phyloP scores from a whole-genome alignment of 2,329 filamentous ascomycete genomes.

The Paradendryphiella salina region DNA sequence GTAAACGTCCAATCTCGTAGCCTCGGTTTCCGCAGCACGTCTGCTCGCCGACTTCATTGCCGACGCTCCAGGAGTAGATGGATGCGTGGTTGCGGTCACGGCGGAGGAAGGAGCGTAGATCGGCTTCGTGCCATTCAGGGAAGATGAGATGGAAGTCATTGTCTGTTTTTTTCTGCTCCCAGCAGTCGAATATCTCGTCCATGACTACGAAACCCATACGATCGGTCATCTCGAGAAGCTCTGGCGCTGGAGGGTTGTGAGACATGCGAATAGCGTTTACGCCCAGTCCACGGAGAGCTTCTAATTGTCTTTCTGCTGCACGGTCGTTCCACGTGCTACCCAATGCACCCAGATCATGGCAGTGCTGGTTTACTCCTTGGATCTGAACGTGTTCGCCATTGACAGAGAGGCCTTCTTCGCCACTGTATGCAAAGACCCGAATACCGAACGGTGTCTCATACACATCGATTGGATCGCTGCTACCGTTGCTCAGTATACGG shows the following conservation, averaged over 20 bases:
- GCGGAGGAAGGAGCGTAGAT: constrained; percentile 56
- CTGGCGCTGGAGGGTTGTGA: constrained; percentile 59
- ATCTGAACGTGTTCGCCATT: constrained; percentile 53
- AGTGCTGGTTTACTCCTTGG: constrained; percentile 56
- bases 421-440: constrained; percentile 49
- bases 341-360: constrained; percentile 55
- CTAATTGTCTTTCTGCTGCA: constrained; percentile 55
- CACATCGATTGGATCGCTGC: constrained; percentile 42
- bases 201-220: constrained; percentile 56
- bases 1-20: background rate
- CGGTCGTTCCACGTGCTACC: constrained; percentile 57
- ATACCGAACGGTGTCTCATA: constrained; percentile 56
- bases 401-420: constrained; percentile 50
- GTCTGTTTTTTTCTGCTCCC: constrained; percentile 50
- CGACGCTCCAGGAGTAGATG: constrained; percentile 57
- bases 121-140: constrained; percentile 57
- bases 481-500: constrained; percentile 19
- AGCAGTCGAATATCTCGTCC: constrained; percentile 59
- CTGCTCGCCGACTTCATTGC: constrained; percentile 60
- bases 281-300: constrained; percentile 57
- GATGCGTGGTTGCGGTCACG: constrained; percentile 61
- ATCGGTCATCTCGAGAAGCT: constrained; percentile 57
- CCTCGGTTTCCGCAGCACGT: constrained; percentile 33
- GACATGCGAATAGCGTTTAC: constrained; percentile 55
- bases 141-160: constrained; percentile 60